Percentiles rank a stretch among this genome's conserved stretches.
Conservation (phyloP, 768 basidiomycete genomes). For the Favolaschia claudopus region DNA sequence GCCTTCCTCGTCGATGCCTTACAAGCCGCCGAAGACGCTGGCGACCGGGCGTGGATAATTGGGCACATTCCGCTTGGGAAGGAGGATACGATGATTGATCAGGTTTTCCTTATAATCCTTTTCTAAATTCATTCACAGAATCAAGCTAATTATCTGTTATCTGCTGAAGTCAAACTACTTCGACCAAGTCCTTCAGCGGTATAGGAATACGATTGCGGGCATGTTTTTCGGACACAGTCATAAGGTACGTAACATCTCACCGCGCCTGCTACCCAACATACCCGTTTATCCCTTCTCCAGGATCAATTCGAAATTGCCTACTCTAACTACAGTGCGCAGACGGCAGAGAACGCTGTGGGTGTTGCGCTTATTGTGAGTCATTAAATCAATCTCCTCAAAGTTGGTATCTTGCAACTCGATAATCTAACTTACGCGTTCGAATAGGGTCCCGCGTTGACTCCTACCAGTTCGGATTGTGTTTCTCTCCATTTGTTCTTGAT, state of each 20-base stretch:
- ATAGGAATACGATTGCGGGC: constrained; percentile 44
- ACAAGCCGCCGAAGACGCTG: constrained; percentile 43
- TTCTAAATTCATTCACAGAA: neutral
- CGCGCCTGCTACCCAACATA: no score
- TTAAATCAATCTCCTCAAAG: no score
- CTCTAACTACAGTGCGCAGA: constrained; percentile 35
- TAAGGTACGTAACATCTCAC: no score
- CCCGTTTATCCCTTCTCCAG: no score
- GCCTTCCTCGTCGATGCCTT: constrained; percentile 42
- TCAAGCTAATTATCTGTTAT: constrained; percentile 30
- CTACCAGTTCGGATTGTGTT: no score
- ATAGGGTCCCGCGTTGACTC: no score
- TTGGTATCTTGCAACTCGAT: no score
- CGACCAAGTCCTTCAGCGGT: constrained; percentile 48
- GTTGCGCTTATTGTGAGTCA: constrained; percentile 34
- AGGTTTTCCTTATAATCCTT: constrained; percentile 19
- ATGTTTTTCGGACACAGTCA: constrained; percentile 48
- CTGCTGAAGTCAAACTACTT: constrained; percentile 40
- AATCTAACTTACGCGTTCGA: no score
- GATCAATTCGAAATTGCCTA: constrained; percentile 46
- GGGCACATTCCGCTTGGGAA: constrained; percentile 37
- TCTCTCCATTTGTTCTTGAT: no score
- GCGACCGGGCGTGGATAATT: constrained; percentile 45
- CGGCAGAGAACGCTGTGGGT: constrained; percentile 30
- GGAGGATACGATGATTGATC: constrained; percentile 30